Evolutionary conservation across 2,329 filamentous ascomycete genomes (phyloP), one percentile per base, ranked within the genome.

Genomic region (Trichoderma sp.): DNA sequence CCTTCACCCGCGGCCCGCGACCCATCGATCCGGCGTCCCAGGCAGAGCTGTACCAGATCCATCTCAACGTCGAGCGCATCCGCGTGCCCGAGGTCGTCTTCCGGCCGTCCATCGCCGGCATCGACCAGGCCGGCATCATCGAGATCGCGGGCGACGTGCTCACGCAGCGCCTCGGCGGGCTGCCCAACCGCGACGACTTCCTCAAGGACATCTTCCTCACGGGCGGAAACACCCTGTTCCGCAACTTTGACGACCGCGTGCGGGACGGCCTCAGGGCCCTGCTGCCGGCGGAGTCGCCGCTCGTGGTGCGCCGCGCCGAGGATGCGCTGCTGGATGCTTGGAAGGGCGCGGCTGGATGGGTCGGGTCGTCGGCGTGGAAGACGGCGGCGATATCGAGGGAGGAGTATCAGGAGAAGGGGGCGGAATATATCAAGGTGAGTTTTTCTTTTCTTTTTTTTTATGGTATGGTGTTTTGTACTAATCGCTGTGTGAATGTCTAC

Each of bases 11-110:
- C 64, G 95, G 95, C 0, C 92, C 94, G 0, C 91, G 93, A 73
- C 92, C 94, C 0, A 97, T 93, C 72, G 91, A 98, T 72, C 82
- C 89, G 0, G 89, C 93, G 67, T 92, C 89, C 67, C 91, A 95
- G 73, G 88, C 89, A 19, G 83, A 99, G 80, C 88, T 89, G 19
- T 89, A 93, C 78, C 94, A 98, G 79, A 83, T 99, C 61, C 95
- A 99, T 78, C 88, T 99, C 71, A 99, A 99, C 78, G 93, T 99
- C 64, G 94, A 98, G 83, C 90, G 94, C 67, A 97, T 98, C 78
- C 91, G 94, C 60, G 93, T 97, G 2, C 94, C 94, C 3, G 94
- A 98, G 80, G 90, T 97, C 9, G 86, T 97, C 19, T 97, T 97
- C 82, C 92, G 96, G 76, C 94, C 94, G 0, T 90, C 90, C 17